Evolutionary conservation across 2,329 filamentous ascomycete species (phyloP), one percentile per base, ranked within the genome.

Genomic region (Trichoderma arundinaceum): DNA sequence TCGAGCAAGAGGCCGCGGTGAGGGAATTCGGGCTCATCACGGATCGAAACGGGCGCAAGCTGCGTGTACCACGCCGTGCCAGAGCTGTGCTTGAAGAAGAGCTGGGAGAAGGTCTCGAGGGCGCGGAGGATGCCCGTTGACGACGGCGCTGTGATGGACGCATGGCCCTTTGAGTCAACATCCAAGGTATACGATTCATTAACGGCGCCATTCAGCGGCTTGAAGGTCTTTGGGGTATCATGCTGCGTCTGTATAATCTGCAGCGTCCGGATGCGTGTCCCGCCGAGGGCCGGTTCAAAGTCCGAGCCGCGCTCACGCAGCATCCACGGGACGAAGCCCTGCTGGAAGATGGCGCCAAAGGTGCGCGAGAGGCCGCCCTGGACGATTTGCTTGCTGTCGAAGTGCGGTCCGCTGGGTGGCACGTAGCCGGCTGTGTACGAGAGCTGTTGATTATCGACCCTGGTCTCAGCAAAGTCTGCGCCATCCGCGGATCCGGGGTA

Each of bases 1-100:
- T 96, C 93, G 71, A 96, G 80, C 71, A 95, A 89, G 61, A 96
- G 77, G 12, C 93, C 92, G 51, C 93, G 88, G 77, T 96, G 91
- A 13, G 83, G 77, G 76, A 92, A 96, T 72, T 86, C 85, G 33
- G 93, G 93, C 61, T 81, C 78, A 76, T 96, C 93, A n/a, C 78
- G 77, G 72, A 96, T 91, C 0, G 79, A 75, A 3, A 96, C 83
- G 0, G 93, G 93, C 1, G 89, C 90, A 43, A 86, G 77, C 0
- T 83, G 84, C 1, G 90, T 92, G 79, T 96, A 96, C 80, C 84
- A 81, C 58, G 72, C 75, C 6, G 75, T 75, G 32, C 84, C 85
- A 3, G 81, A 73, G 44, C 88, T 88, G 77, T 92, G 89, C 74
- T 86, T 76, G 78, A 88, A 94, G 79, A 95, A 95, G 15, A 96